Base-by-base conservation (phyloP, 1,139 yeast species). In the Pichia sp. region DNA sequence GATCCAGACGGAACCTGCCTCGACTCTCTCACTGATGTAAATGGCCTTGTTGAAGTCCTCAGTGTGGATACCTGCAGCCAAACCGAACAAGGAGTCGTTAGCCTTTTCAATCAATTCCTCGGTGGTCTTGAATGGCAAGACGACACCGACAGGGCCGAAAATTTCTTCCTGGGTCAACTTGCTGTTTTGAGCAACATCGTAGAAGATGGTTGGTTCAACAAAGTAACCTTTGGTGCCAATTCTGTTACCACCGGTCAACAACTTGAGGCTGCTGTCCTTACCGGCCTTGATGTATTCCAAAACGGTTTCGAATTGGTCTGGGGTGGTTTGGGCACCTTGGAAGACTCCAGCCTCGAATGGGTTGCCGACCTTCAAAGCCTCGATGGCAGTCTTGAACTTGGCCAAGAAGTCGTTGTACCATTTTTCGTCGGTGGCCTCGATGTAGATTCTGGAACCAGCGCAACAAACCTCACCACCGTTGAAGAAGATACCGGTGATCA, bases 381-480 rank as follows among this genome's bases (percentile, higher is more conserved):
- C 72, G 53, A 84, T 83, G 53, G 81, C 78, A 59, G 71, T 71
- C 69, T 82, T 78, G 64, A 80, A 79, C 55, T 75, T 78, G 52
- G 70, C 74, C 46, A 86, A 68, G 59, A 87, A 76, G 64, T 79
- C 74, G 62, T 87, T 93, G 71, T 87, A 85, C 63, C 86, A 72
- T 49, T 78, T 82, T 62, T 85, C 90, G 48, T 55, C 58, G 8
- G 56, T 53, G 41, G 56, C 58, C 71, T 87, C 95, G 57, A 87
- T 80, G 68, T 82, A 84, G 52, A 87, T 72, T 70, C 96, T 83
- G 47, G 95, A 86, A 60, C 95, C 93, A 42, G 95, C 95, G 67
- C 87, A 83, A 73, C 96, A 87, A 53, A 85, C 91, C 72, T 87
- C 95, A 70, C 96, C 96, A 61, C 87, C 81, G 75, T 87, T 87